Evolutionary conservation across 306 rosid species (phyloP).

Genomic region (Inga oerstediana): DNA sequence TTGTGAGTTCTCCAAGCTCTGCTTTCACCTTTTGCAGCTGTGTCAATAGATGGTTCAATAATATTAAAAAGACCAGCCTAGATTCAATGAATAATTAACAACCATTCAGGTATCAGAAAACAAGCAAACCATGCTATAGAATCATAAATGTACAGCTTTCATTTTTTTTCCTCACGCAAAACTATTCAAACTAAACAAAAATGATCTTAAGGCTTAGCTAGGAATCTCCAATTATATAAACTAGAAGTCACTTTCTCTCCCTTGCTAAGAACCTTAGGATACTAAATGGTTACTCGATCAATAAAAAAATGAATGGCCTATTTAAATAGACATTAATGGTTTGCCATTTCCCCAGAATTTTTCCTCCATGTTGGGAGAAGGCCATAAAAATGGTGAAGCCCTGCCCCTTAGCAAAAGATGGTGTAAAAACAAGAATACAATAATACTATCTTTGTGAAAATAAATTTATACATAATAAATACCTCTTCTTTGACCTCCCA

Average conservation of each 20-base stretch:
- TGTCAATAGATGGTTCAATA: constrained; percentile 29
- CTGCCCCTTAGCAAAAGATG: constrained; percentile 8
- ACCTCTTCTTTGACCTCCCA: constrained; percentile 99
- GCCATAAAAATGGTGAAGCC: not conserved
- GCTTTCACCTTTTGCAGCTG: constrained; percentile 80
- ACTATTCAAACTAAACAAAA: not conserved
- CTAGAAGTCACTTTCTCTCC: constrained; percentile 13
- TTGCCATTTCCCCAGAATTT: constrained; percentile 17
- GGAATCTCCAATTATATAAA: not conserved
- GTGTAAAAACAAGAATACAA: constrained; percentile 18
- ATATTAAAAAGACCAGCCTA: constrained; percentile 30
- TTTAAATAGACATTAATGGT: not conserved
- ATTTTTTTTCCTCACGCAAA: constrained; percentile 15
- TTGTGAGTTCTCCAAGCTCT: constrained; percentile 77
- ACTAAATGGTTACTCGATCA: not conserved
- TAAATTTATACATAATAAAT: constrained; percentile 26
- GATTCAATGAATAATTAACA: not conserved
- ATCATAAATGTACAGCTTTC: not conserved
- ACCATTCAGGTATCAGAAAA: not conserved
- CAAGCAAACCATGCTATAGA: constrained; percentile 2
- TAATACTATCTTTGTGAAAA: constrained; percentile 1
- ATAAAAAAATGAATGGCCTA: constrained; percentile 13
- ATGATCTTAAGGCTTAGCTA: constrained; percentile 22
- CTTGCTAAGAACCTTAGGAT: not conserved
- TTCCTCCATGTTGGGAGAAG: not conserved